phyloP scores from a whole-genome alignment of 2,329 filamentous ascomycete species.

The Aspergillus pseudonomiae region DNA sequence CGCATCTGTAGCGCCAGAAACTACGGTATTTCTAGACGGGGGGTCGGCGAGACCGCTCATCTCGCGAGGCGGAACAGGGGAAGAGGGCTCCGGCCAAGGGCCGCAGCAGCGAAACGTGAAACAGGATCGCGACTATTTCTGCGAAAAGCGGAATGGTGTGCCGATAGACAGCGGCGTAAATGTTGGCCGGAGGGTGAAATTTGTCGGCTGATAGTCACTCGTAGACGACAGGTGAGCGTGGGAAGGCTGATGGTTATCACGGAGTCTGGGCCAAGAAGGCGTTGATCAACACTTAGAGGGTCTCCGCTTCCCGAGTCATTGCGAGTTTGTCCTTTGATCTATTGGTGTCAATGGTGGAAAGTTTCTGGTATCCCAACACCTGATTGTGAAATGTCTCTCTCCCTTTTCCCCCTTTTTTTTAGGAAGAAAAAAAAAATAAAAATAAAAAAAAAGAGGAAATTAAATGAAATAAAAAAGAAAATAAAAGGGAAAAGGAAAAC shows the following conservation, averaged over 20 bases:
- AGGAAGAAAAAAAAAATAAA: not conserved
- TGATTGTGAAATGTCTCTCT: constrained; percentile 8
- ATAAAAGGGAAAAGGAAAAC: not conserved
- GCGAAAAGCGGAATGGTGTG: not conserved
- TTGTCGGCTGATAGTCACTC: constrained; percentile 25
- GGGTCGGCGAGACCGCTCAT: constrained; percentile 48
- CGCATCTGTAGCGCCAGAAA: constrained; percentile 42
- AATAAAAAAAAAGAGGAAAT: too few species aligned
- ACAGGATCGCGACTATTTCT: constrained; percentile 9
- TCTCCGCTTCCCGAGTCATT: constrained; percentile 32
- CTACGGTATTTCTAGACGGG: constrained; percentile 49
- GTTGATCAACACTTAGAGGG: constrained; percentile 35
- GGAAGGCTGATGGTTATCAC: constrained; percentile 24
- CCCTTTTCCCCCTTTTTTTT: constrained; percentile 5
- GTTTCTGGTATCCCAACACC: constrained; percentile 9
- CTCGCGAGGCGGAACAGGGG: constrained; percentile 28
- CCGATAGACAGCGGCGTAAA: constrained; percentile 14
- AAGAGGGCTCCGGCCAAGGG: constrained; percentile 18
- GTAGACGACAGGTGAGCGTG: constrained; percentile 33
- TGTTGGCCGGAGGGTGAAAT: constrained; percentile 11
- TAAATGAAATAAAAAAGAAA: not conserved
- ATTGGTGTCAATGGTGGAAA: constrained; percentile 16
- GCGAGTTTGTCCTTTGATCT: constrained; percentile 24
- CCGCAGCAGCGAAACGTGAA: constrained; percentile 16
- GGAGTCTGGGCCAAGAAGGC: constrained; percentile 28